Evolutionary conservation across 176 grass and related monocot genomes (phyloP).

Genomic region (Phoenix dactylifera): DNA sequence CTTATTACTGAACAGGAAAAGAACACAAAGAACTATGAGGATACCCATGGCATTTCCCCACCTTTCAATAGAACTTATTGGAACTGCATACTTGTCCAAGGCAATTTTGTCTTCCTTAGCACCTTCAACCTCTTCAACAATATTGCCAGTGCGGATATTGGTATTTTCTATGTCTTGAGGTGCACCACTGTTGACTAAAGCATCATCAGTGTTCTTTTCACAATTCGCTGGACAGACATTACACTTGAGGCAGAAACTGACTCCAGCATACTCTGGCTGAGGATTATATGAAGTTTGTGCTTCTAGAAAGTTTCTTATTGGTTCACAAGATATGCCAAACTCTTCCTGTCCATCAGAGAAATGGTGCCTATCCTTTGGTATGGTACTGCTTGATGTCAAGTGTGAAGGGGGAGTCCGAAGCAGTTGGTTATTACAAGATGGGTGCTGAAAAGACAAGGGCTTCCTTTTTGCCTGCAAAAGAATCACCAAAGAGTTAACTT

Average conservation of each 20-base stretch:
- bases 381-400: slow-evolving; percentile 6
- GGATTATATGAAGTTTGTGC: slow-evolving; percentile 7
- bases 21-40: slow-evolving; percentile 8
- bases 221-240: slow-evolving; percentile 10
- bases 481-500: too few relatives aligned
- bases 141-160: neutral
- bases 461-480: slow-evolving; percentile 58
- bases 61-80: slow-evolving; percentile 73
- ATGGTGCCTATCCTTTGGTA: neutral
- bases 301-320: slow-evolving; percentile 58
- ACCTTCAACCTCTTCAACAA: slow-evolving; percentile 34
- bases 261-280: slow-evolving; percentile 5
- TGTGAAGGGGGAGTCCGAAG: slow-evolving; percentile 32
- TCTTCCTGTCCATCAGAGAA: slow-evolving; percentile 27
- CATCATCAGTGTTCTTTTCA: slow-evolving; percentile 3
- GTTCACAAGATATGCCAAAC: slow-evolving; percentile 33
- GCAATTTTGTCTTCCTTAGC: slow-evolving; percentile 1
- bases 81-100: slow-evolving; percentile 47
- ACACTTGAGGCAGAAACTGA: neutral
- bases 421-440: slow-evolving; percentile 42
- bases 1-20: too few relatives aligned
- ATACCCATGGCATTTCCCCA: slow-evolving; percentile 99
- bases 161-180: slow-evolving; percentile 1
- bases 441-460: slow-evolving; percentile 53
- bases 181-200: neutral